Conservation (phyloP, 768 basidiomycete genomes). For the Phaeotremella fagi region DNA sequence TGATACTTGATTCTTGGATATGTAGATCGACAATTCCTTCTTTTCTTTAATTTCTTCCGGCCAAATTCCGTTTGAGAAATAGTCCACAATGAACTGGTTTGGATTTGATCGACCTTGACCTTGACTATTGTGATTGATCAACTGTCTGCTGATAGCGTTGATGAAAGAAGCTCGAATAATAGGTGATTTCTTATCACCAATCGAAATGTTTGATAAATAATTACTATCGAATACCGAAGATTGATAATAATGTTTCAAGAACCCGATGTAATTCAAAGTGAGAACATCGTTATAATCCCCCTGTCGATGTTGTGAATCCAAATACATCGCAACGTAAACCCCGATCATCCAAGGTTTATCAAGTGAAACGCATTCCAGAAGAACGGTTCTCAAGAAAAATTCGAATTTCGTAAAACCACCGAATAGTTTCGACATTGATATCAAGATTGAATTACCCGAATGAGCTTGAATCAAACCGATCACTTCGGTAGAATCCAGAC, state of each 20-base stretch:
- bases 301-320: conserved; percentile 9
- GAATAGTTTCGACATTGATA: conserved; percentile 69
- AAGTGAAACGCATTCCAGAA: conserved; percentile 79
- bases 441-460: conserved; percentile 71
- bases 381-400: conserved; percentile 28
- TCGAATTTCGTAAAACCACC: conserved; percentile 57
- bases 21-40: too few relatives aligned
- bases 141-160: neutral
- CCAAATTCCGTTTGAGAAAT: too few relatives aligned
- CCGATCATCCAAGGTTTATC: conserved; percentile 79
- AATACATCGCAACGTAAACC: conserved; percentile 67
- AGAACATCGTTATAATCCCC: conserved; percentile 2
- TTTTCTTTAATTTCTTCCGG: too few relatives aligned
- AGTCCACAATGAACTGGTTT: too few relatives aligned
- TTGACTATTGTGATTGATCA: too few relatives aligned
- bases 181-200: conserved; percentile 10
- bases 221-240: conserved; percentile 17
- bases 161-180: conserved; percentile 16
- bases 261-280: conserved; percentile 8
- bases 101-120: too few relatives aligned
- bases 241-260: conserved; percentile 21
- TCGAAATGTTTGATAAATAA: conserved; percentile 4
- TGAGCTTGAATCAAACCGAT: conserved; percentile 81
- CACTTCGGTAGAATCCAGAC: conserved; percentile 67
- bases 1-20: too few relatives aligned